Conservation (phyloP, 1,139 yeast genomes). For the Protomyces gravidus region DNA sequence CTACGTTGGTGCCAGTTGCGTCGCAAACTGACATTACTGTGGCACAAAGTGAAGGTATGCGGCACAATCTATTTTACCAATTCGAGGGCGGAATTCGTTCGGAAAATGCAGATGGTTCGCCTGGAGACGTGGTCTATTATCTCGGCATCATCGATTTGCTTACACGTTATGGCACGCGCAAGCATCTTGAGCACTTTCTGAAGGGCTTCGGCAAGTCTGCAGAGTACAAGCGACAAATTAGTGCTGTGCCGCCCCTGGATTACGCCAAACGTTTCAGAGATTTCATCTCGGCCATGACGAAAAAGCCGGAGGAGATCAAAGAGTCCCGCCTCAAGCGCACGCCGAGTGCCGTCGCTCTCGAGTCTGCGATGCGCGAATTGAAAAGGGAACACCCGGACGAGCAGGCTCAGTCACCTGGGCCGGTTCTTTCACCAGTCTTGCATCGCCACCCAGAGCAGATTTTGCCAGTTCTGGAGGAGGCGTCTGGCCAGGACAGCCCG, state of each 20-base stretch:
- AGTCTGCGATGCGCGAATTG: slow-evolving; percentile 15
- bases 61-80: slow-evolving; percentile 60
- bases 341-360: slow-evolving; percentile 21
- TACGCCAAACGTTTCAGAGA: slow-evolving; percentile 80
- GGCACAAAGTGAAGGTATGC: slow-evolving; percentile 16
- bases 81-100: slow-evolving; percentile 86
- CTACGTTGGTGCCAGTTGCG: slow-evolving; percentile 4
- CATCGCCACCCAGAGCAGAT: slow-evolving; percentile 5
- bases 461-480: slow-evolving; percentile 3
- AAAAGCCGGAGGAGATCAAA: slow-evolving; percentile 29
- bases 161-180: slow-evolving; percentile 73
- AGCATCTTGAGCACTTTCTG: slow-evolving; percentile 81
- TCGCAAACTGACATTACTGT: slow-evolving; percentile 6
- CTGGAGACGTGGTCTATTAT: slow-evolving; percentile 70
- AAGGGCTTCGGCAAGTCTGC: slow-evolving; percentile 59
- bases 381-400: slow-evolving; percentile 10
- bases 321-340: slow-evolving; percentile 13
- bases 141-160: slow-evolving; percentile 92
- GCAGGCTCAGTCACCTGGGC: slow-evolving; percentile 5
- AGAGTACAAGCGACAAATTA: slow-evolving; percentile 57
- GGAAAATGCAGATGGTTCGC: slow-evolving; percentile 60
- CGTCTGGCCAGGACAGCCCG: background rate
- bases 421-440: background rate
- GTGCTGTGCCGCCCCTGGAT: slow-evolving; percentile 85
- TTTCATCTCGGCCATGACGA: slow-evolving; percentile 49